A percentile compares a stretch with the other conserved stretches of the same genome.
Evolutionary conservation across 352 stramenopile genomes (phyloP).

Genomic region (Globisporangium nagaii): DNA sequence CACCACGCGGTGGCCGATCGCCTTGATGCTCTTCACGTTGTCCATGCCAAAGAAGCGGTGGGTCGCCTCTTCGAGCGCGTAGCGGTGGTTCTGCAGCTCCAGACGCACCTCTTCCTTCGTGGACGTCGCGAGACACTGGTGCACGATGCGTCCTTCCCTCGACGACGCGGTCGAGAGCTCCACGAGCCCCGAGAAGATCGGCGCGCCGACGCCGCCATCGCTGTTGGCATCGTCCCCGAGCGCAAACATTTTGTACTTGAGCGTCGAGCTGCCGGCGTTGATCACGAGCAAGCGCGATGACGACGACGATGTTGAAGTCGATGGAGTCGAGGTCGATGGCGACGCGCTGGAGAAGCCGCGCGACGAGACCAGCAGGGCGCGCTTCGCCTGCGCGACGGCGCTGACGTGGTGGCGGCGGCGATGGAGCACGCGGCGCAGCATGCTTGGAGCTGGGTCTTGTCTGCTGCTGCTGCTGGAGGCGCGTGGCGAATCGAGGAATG

Average conservation of each 20-base stretch:
- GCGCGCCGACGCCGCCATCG: conserved; percentile 27
- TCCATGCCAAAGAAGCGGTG: conserved; percentile 51
- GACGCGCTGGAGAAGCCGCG: not conserved
- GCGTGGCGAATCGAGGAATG: no score
- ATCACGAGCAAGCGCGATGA: conserved; percentile 51
- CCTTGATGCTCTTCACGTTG: conserved; percentile 48
- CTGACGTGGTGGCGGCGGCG: not conserved
- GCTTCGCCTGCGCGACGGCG: not conserved
- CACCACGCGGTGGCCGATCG: conserved; percentile 85
- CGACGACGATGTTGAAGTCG: no score
- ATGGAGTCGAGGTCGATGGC: no score
- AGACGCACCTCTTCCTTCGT: conserved; percentile 49
- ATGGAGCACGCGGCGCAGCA: conserved; percentile 1
- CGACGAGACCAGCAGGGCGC: conserved; percentile 10
- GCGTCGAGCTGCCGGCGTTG: conserved; percentile 75
- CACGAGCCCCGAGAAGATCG: conserved; percentile 70
- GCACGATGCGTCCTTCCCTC: conserved; percentile 59
- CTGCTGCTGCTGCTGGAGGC: no score
- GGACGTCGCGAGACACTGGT: conserved; percentile 47
- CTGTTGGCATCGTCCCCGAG: conserved; percentile 19
- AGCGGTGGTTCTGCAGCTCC: conserved; percentile 46
- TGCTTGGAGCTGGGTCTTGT: no score
- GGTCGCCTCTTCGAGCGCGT: conserved; percentile 54
- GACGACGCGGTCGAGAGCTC: conserved; percentile 62
- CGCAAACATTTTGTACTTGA: conserved; percentile 85